These are phyloP conservation scores for Fraxinus floribunda DNA, from an alignment of 305 asterid species.

Conservation along the genomic window DNA sequence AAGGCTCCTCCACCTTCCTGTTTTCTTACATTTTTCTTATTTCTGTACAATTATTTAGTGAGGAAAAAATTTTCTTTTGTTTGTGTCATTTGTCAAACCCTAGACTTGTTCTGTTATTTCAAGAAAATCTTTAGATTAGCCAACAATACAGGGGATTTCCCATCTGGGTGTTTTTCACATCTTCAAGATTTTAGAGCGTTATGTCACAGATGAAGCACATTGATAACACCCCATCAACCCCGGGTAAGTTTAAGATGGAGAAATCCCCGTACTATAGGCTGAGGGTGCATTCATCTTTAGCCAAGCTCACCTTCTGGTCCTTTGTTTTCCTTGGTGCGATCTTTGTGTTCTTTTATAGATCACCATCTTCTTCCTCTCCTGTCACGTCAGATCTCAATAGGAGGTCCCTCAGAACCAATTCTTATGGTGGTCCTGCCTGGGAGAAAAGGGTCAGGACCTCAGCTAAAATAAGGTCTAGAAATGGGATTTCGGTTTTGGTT, in stretches of 20 bases:
- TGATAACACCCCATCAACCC: conserved; percentile 50
- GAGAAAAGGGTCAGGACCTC: conserved; percentile 18
- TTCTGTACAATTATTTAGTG: background rate
- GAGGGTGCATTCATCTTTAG: conserved; percentile 22
- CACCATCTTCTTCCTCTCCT: conserved; percentile 21
- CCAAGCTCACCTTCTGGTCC: conserved; percentile 30
- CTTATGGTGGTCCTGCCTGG: conserved; percentile 13
- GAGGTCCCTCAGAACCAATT: conserved; percentile 11
- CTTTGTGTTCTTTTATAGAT: conserved; percentile 21
- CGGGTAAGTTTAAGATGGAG: conserved; percentile 42
- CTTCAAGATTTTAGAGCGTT: background rate
- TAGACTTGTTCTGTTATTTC: background rate
- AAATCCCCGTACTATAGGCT: conserved; percentile 21
- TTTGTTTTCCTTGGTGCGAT: conserved; percentile 16
- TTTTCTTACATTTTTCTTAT: background rate
- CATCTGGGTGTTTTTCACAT: background rate
- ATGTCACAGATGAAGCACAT: conserved; percentile 53
- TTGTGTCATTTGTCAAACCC: background rate
- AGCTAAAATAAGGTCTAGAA: conserved; percentile 14
- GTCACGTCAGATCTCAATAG: conserved; percentile 18
- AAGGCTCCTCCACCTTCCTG: background rate
- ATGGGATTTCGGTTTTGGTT: conserved; percentile 25
- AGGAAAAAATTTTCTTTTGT: background rate
- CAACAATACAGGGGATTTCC: background rate
- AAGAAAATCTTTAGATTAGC: conserved; percentile 28